A percentile compares a stretch with the other conserved stretches of the same genome.
Evolutionary conservation across 176 grass and related monocot genomes (phyloP).

Genomic region (Oryza coarctata): DNA sequence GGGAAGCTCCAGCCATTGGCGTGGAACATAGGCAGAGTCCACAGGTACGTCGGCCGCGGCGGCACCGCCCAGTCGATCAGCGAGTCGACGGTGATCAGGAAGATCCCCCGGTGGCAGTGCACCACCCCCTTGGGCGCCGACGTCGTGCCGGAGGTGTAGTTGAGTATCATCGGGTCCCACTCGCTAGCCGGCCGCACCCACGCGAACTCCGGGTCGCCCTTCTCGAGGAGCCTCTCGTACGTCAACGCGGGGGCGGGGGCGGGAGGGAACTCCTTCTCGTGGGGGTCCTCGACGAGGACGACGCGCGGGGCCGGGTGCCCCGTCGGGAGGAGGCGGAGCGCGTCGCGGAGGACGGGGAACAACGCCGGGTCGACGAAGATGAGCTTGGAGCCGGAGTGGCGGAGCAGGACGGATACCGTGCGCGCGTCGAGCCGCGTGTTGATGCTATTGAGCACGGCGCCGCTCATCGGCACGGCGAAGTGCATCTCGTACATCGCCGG

Average conservation of each 20-base stretch:
- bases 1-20: slow-evolving; percentile 89
- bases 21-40: slow-evolving; percentile 95
- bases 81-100: slow-evolving; percentile 47
- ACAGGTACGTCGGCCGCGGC: slow-evolving; percentile 61
- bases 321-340: slow-evolving; percentile 46
- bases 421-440: slow-evolving; percentile 86
- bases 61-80: slow-evolving; percentile 59
- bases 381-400: slow-evolving; percentile 62
- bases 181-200: slow-evolving; percentile 74
- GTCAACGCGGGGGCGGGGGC: slow-evolving; percentile 11
- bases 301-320: slow-evolving; percentile 42
- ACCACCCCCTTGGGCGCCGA: slow-evolving; percentile 84
- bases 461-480: slow-evolving; percentile 92
- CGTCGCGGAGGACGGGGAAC: slow-evolving; percentile 42
- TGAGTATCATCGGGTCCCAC: slow-evolving; percentile 85
- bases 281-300: slow-evolving; percentile 63
- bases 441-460: slow-evolving; percentile 84
- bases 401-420: slow-evolving; percentile 69
- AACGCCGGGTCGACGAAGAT: slow-evolving; percentile 60
- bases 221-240: slow-evolving; percentile 62
- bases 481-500: slow-evolving; percentile 96
- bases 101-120: slow-evolving; percentile 83
- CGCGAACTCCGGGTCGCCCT: slow-evolving; percentile 56
- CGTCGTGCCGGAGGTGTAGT: slow-evolving; percentile 96
- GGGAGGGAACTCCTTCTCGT: slow-evolving; percentile 42